Evolutionary conservation across 2,329 filamentous ascomycete genomes (phyloP), one percentile per base, ranked within the genome.

Genomic region (Ophiostoma ulmi): DNA sequence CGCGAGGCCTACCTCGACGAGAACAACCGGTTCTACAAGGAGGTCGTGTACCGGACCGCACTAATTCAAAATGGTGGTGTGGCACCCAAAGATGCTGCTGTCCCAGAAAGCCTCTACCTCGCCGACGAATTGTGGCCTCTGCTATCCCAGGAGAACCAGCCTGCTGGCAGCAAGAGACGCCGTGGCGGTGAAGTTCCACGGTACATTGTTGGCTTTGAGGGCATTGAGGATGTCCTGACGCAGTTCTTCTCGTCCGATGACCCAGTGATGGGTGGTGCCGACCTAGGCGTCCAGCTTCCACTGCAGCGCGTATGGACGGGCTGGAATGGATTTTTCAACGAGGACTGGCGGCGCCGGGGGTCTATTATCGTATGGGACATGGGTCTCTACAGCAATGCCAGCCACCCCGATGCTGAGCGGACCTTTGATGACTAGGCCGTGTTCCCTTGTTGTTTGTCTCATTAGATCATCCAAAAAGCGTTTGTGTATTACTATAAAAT

Each of bases 21-120:
- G 82, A 94, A 93, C 8, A 94, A 97, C 78, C 85, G 90, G 64
- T 99, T 99, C 82, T 98, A 97, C 80, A 86, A 91, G 72, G 87
- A 90, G 31, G 78, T 80, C 13, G 6, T 78, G 74, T 41, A 26
- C 31, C 64, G 61, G 55, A 55, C 44, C 4, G 67, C 61, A 22
- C 61, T 17, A 14, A 20, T 63, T 3, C 68, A 41, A 3, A 44
- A 41, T 13, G 38, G 38, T 11, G n/a, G 65, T 20, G 44, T 11
- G 4, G n/a, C 35, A 10, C 17, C n/a, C 14, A 22, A 44, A 5
- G 65, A 26, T 5, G 39, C 17, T 13, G 41, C 52, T 20, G 44
- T 38, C 31, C 66, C 4, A n/a, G 8, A 3, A 17, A 94, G 92
- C 76, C 77, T 94, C 39, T 74, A 80, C 71, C 74, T 78, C 64